Conservation (phyloP, 768 basidiomycete species). For the Amanita jacksonii region DNA sequence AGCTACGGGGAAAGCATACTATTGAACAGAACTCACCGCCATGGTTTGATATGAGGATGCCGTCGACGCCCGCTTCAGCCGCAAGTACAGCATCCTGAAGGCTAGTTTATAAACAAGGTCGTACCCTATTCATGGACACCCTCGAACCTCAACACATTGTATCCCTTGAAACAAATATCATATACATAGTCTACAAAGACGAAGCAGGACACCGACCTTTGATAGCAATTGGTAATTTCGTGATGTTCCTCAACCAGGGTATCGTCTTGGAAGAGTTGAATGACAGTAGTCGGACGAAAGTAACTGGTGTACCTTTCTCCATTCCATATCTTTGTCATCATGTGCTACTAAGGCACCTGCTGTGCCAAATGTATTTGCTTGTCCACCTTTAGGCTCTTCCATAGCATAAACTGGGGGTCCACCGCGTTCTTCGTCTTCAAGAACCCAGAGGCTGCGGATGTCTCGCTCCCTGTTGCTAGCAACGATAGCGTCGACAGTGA, state of each 20-base stretch:
- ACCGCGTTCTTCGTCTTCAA: constrained; percentile 48
- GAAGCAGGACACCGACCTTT: constrained; percentile 40
- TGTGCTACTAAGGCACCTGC: constrained; percentile 58
- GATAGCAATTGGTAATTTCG: constrained; percentile 61
- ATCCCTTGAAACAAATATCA: constrained; percentile 38
- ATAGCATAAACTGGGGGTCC: constrained; percentile 22
- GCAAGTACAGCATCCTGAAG: constrained; percentile 79
- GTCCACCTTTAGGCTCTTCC: constrained; percentile 20
- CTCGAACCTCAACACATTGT: constrained; percentile 58
- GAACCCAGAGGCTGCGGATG: constrained; percentile 46
- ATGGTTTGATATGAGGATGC: constrained; percentile 86
- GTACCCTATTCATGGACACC: not conserved
- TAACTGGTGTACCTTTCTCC: constrained; percentile 43
- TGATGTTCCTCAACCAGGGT: constrained; percentile 64
- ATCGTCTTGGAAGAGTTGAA: constrained; percentile 41
- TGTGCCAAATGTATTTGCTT: constrained; percentile 42
- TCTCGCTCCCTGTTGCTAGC: constrained; percentile 76
- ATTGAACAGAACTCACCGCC: constrained; percentile 52
- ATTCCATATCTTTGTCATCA: constrained; percentile 70
- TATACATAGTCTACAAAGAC: not conserved
- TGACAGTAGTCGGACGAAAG: not conserved
- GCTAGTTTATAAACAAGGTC: constrained; percentile 9
- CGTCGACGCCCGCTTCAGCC: constrained; percentile 74
- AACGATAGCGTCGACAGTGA: constrained; percentile 87
- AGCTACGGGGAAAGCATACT: not conserved